Evolutionary conservation across 2,329 filamentous ascomycete species (phyloP).

Genomic region (Nothophaeocryptopus gaeumannii): DNA sequence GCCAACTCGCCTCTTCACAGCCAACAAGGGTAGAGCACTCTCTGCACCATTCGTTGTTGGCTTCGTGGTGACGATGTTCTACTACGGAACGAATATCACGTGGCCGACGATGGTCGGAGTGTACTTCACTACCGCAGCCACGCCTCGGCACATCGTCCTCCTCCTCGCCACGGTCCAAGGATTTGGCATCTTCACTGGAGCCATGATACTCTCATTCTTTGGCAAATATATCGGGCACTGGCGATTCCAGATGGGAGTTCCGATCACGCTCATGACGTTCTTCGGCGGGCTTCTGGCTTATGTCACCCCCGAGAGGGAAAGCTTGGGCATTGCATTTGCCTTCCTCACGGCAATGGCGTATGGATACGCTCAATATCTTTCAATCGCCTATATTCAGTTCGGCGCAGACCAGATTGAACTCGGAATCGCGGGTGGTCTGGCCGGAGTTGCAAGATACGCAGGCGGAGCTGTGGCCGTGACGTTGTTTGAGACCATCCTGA

Average conservation of each 20-base stretch:
- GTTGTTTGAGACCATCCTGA: constrained; percentile 10
- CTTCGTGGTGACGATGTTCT: constrained; percentile 17
- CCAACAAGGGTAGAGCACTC: constrained; percentile 11
- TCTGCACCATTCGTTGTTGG: constrained; percentile 16
- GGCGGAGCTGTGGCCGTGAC: constrained; percentile 16
- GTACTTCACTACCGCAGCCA: constrained; percentile 4
- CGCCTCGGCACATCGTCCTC: too few relatives aligned
- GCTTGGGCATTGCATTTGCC: constrained; percentile 47
- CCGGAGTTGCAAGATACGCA: constrained; percentile 41
- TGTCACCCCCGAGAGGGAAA: constrained; percentile 43
- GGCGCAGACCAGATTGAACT: constrained; percentile 50
- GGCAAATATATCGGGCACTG: constrained; percentile 46
- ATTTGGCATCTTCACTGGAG: constrained; percentile 44
- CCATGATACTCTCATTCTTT: constrained; percentile 24
- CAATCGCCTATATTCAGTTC: constrained; percentile 50
- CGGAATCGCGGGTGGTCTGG: constrained; percentile 45
- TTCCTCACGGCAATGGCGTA: constrained; percentile 47
- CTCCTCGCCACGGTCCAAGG: constrained; percentile 2
- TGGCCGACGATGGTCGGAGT: constrained; percentile 12
- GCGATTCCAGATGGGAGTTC: constrained; percentile 47
- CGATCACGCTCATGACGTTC: constrained; percentile 47
- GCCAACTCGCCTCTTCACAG: constrained; percentile 12
- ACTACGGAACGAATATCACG: constrained; percentile 13
- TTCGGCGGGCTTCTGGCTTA: constrained; percentile 47
- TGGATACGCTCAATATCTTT: constrained; percentile 48